Evolutionary conservation across 305 asterid genomes (phyloP).

Genomic region (Caryopteris hybrid): DNA sequence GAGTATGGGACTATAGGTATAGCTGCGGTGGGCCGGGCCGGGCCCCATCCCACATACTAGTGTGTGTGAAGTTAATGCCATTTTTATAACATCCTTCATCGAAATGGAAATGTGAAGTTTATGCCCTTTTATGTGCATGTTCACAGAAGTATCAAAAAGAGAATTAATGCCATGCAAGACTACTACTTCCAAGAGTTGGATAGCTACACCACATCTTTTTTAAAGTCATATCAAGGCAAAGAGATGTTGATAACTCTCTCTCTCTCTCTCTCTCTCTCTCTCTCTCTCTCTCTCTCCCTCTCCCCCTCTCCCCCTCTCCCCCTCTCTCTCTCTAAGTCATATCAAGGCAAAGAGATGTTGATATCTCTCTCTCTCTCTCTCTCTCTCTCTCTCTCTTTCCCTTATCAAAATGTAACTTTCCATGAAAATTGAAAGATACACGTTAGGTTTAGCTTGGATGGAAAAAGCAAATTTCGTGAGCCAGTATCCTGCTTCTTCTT

Average conservation of each 20-base stretch:
- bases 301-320: no score
- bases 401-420: constrained; percentile 5
- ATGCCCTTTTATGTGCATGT: constrained; percentile 2
- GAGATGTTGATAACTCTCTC: constrained; percentile 29
- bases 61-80: no score
- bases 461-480: background rate
- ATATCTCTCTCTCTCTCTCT: background rate
- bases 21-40: no score
- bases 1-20: background rate
- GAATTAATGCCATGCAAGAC: background rate
- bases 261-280: no score
- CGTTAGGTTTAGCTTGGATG: constrained; percentile 5
- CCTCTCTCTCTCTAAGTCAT: no score
- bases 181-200: constrained; percentile 21
- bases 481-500: background rate
- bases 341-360: no score
- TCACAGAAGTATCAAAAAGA: background rate
- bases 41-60: no score
- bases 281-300: no score
- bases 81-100: no score
- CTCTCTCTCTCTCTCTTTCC: background rate
- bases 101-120: constrained; percentile 3
- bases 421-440: constrained; percentile 3
- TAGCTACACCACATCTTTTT: constrained; percentile 28
- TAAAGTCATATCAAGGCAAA: background rate